phyloP scores from a whole-genome alignment of 768 basidiomycete genomes.

The Dioszegia aurantiaca region DNA sequence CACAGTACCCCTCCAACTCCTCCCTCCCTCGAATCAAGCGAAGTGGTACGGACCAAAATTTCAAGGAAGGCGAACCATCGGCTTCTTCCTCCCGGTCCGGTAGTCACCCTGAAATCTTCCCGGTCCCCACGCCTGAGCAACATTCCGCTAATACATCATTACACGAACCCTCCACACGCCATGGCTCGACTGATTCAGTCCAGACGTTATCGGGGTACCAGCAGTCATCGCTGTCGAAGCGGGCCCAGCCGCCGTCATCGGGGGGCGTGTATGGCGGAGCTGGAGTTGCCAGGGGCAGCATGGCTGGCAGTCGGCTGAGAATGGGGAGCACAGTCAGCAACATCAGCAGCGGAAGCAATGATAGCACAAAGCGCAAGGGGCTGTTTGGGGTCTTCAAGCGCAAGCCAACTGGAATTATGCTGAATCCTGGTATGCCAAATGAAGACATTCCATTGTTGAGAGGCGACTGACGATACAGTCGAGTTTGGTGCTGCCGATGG shows the following conservation, averaged over 20 bases:
- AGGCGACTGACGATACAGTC: conserved; percentile 2
- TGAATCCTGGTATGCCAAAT: conserved; percentile 24
- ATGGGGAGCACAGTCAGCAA: conserved; percentile 32
- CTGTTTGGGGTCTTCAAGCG: conserved; percentile 43
- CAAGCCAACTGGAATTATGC: conserved; percentile 29
- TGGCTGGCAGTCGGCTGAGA: conserved; percentile 14
- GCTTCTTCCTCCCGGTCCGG: conserved; percentile 18
- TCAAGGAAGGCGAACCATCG: background rate
- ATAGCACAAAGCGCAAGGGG: conserved; percentile 43
- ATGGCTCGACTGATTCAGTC: conserved; percentile 32
- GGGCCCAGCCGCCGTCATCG: background rate
- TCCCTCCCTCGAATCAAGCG: conserved; percentile 32
- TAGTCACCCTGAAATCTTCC: conserved; percentile 23
- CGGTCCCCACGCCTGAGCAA: conserved; percentile 14
- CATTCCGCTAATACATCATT: conserved; percentile 11
- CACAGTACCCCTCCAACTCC: conserved; percentile 23
- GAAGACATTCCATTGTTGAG: conserved; percentile 10
- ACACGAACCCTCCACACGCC: conserved; percentile 15
- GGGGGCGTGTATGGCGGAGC: background rate
- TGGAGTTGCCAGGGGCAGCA: conserved; percentile 8
- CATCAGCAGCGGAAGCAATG: conserved; percentile 20
- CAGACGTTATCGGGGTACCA: conserved; percentile 29
- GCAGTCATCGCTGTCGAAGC: background rate
- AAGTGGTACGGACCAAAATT: conserved; percentile 18
- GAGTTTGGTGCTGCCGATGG: conserved; percentile 21